Evolutionary conservation across 208 protist genomes (phyloP).

Genomic region (Leishmania major): DNA sequence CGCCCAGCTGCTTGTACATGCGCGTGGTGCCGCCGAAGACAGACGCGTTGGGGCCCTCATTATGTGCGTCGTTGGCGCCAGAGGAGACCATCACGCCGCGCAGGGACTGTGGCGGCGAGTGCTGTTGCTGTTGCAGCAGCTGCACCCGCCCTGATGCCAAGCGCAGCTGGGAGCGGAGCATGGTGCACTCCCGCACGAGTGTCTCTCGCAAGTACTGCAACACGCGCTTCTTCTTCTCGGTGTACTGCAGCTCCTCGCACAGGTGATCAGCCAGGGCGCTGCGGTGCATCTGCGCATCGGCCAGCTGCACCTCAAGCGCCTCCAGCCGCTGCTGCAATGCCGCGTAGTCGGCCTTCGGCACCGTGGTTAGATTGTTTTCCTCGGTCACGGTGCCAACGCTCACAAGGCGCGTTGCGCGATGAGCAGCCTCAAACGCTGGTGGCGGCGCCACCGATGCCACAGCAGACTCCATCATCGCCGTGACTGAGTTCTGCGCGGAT

Average conservation of each 20-base stretch:
- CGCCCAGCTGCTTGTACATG: not conserved
- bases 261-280: conserved; percentile 46
- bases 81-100: not conserved
- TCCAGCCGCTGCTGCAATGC: conserved; percentile 33
- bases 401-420: conserved; percentile 44
- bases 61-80: not conserved
- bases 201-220: conserved; percentile 86
- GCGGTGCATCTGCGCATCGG: conserved; percentile 47
- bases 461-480: not conserved
- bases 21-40: not conserved
- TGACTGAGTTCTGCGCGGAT: not conserved
- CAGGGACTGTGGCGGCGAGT: not conserved
- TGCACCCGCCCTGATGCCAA: conserved; percentile 49
- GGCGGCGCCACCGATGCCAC: not conserved
- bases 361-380: conserved; percentile 54
- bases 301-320: conserved; percentile 57
- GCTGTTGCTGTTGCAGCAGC: conserved; percentile 31
- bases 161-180: conserved; percentile 79
- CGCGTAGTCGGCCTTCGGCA: conserved; percentile 57
- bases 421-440: conserved; percentile 4
- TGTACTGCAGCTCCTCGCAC: conserved; percentile 60
- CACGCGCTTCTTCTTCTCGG: conserved; percentile 52
- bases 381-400: conserved; percentile 79
- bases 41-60: not conserved
- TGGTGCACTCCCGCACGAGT: conserved; percentile 78